Conservation (phyloP, 345 rosid genomes). For the Eucalyptus shirleyi region DNA sequence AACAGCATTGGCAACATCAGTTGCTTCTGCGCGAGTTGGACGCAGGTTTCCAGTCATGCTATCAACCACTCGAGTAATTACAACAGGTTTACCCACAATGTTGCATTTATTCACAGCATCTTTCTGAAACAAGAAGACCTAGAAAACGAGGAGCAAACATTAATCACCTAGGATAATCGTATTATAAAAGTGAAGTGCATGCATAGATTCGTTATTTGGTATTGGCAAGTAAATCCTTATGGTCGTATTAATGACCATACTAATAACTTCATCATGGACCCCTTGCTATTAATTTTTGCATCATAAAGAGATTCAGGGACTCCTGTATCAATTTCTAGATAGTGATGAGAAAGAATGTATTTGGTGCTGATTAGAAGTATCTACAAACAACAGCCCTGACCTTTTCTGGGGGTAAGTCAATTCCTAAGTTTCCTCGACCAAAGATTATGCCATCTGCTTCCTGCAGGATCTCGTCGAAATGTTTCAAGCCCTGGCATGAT, state of each 20-base stretch:
- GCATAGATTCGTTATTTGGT: background rate
- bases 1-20: slow-evolving; percentile 18
- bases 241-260: background rate
- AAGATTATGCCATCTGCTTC: slow-evolving; percentile 26
- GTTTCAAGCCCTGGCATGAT: slow-evolving; percentile 8
- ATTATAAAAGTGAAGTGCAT: background rate
- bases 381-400: background rate
- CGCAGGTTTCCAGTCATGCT: slow-evolving; percentile 15
- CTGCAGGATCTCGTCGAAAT: slow-evolving; percentile 16
- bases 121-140: slow-evolving; percentile 13
- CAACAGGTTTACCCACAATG: slow-evolving; percentile 2
- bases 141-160: background rate
- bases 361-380: background rate
- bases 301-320: background rate
- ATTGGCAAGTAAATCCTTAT: background rate
- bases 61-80: slow-evolving; percentile 12
- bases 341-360: background rate
- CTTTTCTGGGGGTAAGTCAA: slow-evolving; percentile 27
- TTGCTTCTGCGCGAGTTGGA: slow-evolving; percentile 15
- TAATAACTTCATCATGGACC: background rate
- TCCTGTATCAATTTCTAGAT: background rate
- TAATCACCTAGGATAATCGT: background rate
- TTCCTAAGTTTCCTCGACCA: slow-evolving; percentile 25
- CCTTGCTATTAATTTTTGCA: background rate
- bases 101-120: slow-evolving; percentile 3